Evolutionary conservation across 306 rosid genomes (phyloP).

Genomic region (Parietaria judaica): DNA sequence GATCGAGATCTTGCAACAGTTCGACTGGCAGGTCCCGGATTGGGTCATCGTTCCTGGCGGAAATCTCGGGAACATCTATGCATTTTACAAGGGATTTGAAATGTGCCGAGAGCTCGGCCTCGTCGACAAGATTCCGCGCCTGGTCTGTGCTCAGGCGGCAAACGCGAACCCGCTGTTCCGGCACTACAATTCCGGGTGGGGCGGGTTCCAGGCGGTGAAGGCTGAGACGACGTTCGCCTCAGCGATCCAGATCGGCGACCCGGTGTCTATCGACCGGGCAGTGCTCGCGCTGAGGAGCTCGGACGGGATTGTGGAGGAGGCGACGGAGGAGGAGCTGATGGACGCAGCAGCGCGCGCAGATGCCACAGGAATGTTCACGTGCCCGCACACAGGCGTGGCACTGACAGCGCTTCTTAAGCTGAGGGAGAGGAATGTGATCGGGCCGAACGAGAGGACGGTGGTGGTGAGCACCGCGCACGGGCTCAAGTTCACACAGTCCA

Average conservation of each 20-base stretch:
- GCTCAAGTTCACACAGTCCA: slow-evolving; percentile 77
- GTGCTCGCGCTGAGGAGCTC: slow-evolving; percentile 63
- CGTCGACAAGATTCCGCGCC: slow-evolving; percentile 73
- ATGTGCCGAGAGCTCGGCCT: slow-evolving; percentile 79
- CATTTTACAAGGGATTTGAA: slow-evolving; percentile 70
- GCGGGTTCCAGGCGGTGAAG: slow-evolving; percentile 49
- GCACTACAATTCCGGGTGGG: slow-evolving; percentile 71
- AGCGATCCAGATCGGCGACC: slow-evolving; percentile 84
- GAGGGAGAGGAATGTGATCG: slow-evolving; percentile 59
- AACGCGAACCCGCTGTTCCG: slow-evolving; percentile 68
- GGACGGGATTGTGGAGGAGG: slow-evolving; percentile 82
- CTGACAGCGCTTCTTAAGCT: slow-evolving; percentile 66
- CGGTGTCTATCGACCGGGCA: slow-evolving; percentile 80
- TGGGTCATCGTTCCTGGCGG: slow-evolving; percentile 87
- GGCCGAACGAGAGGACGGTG: slow-evolving; percentile 59
- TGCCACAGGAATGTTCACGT: slow-evolving; percentile 79
- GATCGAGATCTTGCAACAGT: slow-evolving; percentile 77
- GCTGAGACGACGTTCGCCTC: slow-evolving; percentile 64
- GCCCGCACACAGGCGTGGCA: slow-evolving; percentile 95
- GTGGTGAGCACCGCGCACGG: slow-evolving; percentile 93
- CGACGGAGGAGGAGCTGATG: slow-evolving; percentile 84
- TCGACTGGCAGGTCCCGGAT: slow-evolving; percentile 83
- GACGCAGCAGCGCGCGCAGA: slow-evolving; percentile 81
- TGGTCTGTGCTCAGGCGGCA: slow-evolving; percentile 91
- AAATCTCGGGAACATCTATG: slow-evolving; percentile 73